phyloP scores from a whole-genome alignment of 2,329 filamentous ascomycete species.

The Colletotrichum lini region DNA sequence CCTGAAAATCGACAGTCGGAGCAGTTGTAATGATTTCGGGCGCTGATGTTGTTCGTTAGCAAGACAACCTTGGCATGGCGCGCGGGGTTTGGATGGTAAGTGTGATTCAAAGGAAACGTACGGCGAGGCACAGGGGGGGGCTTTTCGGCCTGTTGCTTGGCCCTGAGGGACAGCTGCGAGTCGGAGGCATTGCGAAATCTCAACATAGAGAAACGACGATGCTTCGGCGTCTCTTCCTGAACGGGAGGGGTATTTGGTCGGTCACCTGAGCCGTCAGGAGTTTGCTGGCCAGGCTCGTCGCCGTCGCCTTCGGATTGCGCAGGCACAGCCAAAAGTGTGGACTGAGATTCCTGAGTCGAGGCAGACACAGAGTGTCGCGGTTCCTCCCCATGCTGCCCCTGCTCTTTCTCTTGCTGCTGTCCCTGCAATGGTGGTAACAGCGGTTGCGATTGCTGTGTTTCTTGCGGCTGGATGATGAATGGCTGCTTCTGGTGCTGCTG shows the following conservation, averaged over 20 bases:
- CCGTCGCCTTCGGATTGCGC: conserved; percentile 19
- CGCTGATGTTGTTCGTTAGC: conserved; percentile 56
- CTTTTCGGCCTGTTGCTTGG: conserved; percentile 76
- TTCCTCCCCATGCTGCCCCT: conserved; percentile 5
- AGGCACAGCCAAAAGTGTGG: conserved; percentile 26
- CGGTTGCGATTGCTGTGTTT: conserved; percentile 1
- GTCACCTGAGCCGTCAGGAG: conserved; percentile 45
- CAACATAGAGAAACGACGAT: conserved; percentile 78
- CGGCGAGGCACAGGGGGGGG: conserved; percentile 71
- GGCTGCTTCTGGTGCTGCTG: conserved; percentile 28
- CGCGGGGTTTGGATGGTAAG: background rate
- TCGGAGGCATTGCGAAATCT: conserved; percentile 94
- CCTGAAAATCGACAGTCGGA: conserved; percentile 77
- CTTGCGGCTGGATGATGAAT: conserved; percentile 12
- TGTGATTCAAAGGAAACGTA: conserved; percentile 55
- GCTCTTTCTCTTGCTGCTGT: background rate
- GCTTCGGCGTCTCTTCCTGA: conserved; percentile 69
- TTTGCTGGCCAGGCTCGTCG: conserved; percentile 31
- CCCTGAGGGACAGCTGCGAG: conserved; percentile 84
- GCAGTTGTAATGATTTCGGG: conserved; percentile 92
- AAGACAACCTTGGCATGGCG: background rate
- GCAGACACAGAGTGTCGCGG: conserved; percentile 23
- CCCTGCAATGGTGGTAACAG: background rate
- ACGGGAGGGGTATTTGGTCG: conserved; percentile 65
- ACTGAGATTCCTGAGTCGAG: conserved; percentile 16